phyloP scores from a whole-genome alignment of 768 basidiomycete genomes.

The Cystobasidium ongulense region DNA sequence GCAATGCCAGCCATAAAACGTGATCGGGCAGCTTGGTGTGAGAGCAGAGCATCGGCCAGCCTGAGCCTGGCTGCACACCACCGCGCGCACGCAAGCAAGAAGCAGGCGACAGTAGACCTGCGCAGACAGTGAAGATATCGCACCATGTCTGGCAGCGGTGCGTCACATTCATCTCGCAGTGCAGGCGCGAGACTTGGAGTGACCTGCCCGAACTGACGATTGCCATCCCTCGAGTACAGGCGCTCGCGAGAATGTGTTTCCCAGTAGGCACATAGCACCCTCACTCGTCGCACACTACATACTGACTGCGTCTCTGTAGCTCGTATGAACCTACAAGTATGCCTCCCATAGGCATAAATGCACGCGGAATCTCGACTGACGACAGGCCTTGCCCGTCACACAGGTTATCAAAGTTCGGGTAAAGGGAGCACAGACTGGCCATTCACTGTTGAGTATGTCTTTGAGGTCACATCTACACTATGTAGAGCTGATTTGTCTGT shows the following conservation, averaged over 20 bases:
- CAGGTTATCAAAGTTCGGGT: conserved; percentile 28
- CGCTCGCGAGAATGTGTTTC: conserved; percentile 24
- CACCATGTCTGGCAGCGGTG: conserved; percentile 22
- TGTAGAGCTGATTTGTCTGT: conserved; percentile 3
- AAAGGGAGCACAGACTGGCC: conserved; percentile 32
- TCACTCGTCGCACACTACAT: neutral
- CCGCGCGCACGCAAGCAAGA: neutral
- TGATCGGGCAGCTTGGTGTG: neutral
- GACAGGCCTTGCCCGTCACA: neutral
- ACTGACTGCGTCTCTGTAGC: neutral
- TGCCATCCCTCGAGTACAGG: conserved; percentile 11
- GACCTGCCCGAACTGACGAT: neutral
- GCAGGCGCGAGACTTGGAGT: neutral
- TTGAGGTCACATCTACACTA: neutral
- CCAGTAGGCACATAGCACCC: neutral
- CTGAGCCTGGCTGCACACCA: neutral
- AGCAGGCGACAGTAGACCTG: neutral
- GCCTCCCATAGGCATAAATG: neutral
- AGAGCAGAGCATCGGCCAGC: neutral
- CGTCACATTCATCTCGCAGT: neutral
- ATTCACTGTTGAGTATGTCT: conserved; percentile 10
- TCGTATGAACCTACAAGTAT: conserved; percentile 25
- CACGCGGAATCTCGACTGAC: neutral
- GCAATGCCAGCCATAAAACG: neutral
- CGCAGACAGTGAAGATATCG: neutral